Percentiles rank a stretch among this genome's conserved stretches.
Evolutionary conservation across 192 early-diverging fungal genomes (phyloP).

Genomic region (Backusella macrospora): DNA sequence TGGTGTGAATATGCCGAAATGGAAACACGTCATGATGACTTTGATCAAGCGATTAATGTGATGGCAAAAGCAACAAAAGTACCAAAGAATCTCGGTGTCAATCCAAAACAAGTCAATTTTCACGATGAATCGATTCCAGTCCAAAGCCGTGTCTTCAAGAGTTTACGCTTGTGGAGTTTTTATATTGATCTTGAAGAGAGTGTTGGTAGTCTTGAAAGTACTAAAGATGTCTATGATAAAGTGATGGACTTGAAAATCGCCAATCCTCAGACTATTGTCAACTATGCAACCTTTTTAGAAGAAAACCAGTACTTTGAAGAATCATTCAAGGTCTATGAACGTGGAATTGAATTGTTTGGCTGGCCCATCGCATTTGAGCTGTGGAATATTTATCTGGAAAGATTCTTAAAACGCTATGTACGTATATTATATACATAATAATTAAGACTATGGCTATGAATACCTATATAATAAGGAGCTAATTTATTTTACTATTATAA

Average conservation of each 20-base stretch:
- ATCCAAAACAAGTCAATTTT: constrained; percentile 62
- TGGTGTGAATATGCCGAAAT: constrained; percentile 93
- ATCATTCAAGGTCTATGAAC: constrained; percentile 93
- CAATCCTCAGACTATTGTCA: constrained; percentile 94
- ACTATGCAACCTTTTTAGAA: constrained; percentile 91
- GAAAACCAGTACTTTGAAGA: constrained; percentile 93
- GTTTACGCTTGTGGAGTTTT: constrained; percentile 87
- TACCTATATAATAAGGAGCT: neutral
- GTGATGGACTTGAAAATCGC: constrained; percentile 94
- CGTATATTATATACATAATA: constrained; percentile 29
- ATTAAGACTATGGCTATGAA: too few relatives aligned
- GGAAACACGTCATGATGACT: constrained; percentile 70
- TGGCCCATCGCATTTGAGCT: constrained; percentile 97
- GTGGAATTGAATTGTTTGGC: constrained; percentile 94
- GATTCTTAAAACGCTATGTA: constrained; percentile 84
- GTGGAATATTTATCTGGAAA: constrained; percentile 93
- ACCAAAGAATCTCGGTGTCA: constrained; percentile 48
- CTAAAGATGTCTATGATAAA: constrained; percentile 85
- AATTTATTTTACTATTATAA: neutral
- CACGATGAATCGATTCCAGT: constrained; percentile 80
- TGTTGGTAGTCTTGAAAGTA: constrained; percentile 79
- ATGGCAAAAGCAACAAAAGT: constrained; percentile 82
- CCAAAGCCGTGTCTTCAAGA: constrained; percentile 84
- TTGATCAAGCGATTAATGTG: constrained; percentile 76
- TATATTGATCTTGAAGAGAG: constrained; percentile 95